These are phyloP conservation scores for Magnaporthiopsis rhizophila DNA, from an alignment of 2,329 filamentous ascomycete genomes.

Conservation along the genomic window DNA sequence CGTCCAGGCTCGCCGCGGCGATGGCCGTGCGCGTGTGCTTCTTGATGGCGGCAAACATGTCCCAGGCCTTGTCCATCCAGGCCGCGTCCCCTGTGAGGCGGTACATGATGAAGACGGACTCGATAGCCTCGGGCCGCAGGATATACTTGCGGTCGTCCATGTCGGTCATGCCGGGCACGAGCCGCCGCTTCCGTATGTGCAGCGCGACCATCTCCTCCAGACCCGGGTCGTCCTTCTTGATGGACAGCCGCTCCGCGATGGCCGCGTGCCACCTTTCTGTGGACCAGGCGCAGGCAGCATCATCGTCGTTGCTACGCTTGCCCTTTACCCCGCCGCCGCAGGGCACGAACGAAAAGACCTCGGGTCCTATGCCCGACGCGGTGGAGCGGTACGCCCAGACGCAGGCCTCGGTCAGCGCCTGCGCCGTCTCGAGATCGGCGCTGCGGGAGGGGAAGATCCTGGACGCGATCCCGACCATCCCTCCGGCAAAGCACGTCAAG, in stretches of 20 bases:
- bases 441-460: conserved; percentile 45
- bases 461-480: conserved; percentile 56
- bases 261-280: conserved; percentile 18
- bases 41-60: conserved; percentile 61
- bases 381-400: conserved; percentile 55
- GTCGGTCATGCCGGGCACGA: conserved; percentile 47
- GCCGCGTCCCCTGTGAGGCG: conserved; percentile 59
- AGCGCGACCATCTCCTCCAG: conserved; percentile 23
- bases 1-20: conserved; percentile 57
- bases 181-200: conserved; percentile 31
- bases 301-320: conserved; percentile 21
- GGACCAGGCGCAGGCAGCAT: conserved; percentile 16
- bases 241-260: conserved; percentile 13
- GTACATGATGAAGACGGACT: conserved; percentile 73
- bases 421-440: conserved; percentile 47
- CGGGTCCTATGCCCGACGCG: conserved; percentile 52
- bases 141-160: conserved; percentile 54
- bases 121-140: conserved; percentile 69
- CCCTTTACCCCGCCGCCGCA: conserved; percentile 20
- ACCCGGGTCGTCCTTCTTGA: conserved; percentile 9
- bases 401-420: conserved; percentile 54
- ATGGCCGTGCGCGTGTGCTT: conserved; percentile 51
- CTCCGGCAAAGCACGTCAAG: conserved; percentile 54
- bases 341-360: conserved; percentile 43
- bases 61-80: conserved; percentile 64